Conservation (phyloP, 129 eudicot genomes). For the Arctium minus region DNA sequence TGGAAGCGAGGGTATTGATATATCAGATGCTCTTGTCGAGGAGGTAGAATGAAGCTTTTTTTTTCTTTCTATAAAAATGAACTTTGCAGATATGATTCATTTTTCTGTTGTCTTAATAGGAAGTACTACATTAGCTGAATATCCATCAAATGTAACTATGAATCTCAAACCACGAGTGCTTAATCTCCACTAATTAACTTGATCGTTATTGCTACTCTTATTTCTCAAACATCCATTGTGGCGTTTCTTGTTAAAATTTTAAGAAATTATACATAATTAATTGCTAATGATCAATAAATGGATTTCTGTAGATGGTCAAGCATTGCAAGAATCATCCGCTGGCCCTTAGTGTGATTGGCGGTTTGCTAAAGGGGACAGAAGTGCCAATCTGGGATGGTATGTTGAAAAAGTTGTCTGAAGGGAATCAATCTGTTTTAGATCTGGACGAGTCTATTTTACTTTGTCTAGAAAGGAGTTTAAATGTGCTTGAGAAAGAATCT, state of each 20-base stretch:
- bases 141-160: background rate
- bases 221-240: background rate
- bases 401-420: constrained; percentile 19
- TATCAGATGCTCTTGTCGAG: constrained; percentile 28
- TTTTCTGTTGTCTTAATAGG: too few species aligned
- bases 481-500: constrained; percentile 12
- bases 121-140: background rate
- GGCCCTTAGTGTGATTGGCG: constrained; percentile 38
- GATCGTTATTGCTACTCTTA: too few species aligned
- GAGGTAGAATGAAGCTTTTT: constrained; percentile 27
- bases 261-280: too few species aligned
- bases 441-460: constrained; percentile 8
- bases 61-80: background rate
- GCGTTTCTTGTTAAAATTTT: background rate
- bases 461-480: constrained; percentile 28
- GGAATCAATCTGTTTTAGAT: constrained; percentile 27
- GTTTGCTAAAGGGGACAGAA: constrained; percentile 28
- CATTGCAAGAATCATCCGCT: constrained; percentile 35
- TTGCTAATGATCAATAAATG: background rate
- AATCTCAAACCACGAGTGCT: background rate
- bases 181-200: too few species aligned
- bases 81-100: too few species aligned
- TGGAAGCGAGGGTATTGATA: background rate
- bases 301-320: constrained; percentile 34
- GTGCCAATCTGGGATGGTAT: constrained; percentile 14